Base-by-base conservation (phyloP, 106 monocot species). In the Gastrodia elata region DNA sequence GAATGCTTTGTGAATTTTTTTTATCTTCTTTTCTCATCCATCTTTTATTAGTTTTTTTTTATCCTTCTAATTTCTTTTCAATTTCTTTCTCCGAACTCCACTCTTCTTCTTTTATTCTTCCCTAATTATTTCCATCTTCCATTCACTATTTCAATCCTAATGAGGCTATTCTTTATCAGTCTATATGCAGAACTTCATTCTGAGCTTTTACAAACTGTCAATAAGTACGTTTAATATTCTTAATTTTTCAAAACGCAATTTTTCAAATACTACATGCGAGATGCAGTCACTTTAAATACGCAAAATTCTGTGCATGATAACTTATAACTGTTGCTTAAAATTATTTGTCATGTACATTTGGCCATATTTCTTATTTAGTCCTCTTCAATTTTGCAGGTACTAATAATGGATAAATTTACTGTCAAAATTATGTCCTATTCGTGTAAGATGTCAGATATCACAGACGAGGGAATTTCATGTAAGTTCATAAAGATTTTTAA, bases 371-470 rank as follows among this genome's bases (percentile, higher is more conserved):
- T 30, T 58, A 26, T 26, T 58, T 26, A 58, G 18, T 8, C 9
- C 1, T 39, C 11, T 38, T 2, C 8, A 67, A 8, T 69, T 69
- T 39, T 69, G 20, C 16, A 97, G 96, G 92, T 97, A 43, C 88
- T 92, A 38, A 88, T 98, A 49, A 90, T 93, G 93, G 97, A 98
- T 73, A 98, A 93, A 73, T 74, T 87, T 71, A 98, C 97, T 35
- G 86, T 93, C 34, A 90, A 90, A 80, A 68, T 98, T 44, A 93
- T 98, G 93, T 86, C 88, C 42, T 87, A 82, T 73, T 86, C 90
- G 65, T 90, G 88, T 81, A 98, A 93, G 84, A 98, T 98, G 97
- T 82, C 93, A 72, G 97, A 98, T 76, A 93, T 98, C 76, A 98
- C 90, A 5, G 88, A 98, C 74, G 86, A 87, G 83, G 93, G 97